Percentiles rank a stretch among this genome's conserved stretches.
Conservation (phyloP, 345 rosid genomes). For the Rhodamnia rubescens region DNA sequence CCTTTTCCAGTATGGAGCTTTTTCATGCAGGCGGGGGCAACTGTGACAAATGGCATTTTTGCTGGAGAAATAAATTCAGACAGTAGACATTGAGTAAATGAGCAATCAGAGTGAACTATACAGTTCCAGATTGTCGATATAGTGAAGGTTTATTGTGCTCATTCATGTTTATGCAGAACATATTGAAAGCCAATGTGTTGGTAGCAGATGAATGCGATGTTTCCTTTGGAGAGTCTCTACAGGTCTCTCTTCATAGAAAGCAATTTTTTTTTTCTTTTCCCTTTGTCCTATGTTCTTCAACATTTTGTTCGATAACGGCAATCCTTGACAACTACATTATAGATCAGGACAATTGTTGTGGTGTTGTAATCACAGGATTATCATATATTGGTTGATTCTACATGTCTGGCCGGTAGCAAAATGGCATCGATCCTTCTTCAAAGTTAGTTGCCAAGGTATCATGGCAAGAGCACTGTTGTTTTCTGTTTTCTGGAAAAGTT, state of each 20-base stretch:
- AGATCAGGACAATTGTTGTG: background rate
- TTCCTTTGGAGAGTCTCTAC: background rate
- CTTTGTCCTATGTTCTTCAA: background rate
- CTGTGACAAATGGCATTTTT: background rate
- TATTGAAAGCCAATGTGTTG: background rate
- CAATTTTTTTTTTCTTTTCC: background rate
- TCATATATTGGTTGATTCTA: background rate
- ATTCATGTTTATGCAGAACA: background rate
- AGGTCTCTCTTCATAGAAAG: background rate
- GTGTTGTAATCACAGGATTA: background rate
- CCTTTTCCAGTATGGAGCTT: background rate
- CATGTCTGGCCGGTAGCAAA: background rate
- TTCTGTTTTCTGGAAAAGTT: background rate
- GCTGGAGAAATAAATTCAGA: background rate
- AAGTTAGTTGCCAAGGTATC: background rate
- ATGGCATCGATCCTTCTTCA: background rate
- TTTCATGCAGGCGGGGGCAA: background rate
- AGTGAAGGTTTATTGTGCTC: background rate
- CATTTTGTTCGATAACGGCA: background rate
- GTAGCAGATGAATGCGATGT: background rate
- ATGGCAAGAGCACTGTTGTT: background rate
- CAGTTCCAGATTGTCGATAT: background rate
- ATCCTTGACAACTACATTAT: background rate
- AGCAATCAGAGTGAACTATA: background rate
- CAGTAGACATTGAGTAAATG: background rate